phyloP scores from a whole-genome alignment of 306 rosid species.

The Gastrolobium bilobum region DNA sequence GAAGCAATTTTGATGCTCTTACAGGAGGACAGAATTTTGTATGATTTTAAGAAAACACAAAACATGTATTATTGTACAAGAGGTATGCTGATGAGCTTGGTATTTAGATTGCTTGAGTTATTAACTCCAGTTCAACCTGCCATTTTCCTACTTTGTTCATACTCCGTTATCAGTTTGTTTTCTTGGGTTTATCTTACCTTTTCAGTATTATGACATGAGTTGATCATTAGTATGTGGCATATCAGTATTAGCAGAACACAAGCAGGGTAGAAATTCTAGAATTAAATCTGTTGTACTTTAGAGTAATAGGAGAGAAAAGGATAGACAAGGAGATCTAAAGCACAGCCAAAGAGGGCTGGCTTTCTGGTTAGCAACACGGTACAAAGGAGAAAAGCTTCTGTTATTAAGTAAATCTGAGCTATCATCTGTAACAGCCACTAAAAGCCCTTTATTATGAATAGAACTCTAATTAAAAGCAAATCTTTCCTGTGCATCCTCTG shows the following conservation, averaged over 20 bases:
- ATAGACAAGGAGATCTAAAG: constrained; percentile 15
- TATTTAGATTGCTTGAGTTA: constrained; percentile 50
- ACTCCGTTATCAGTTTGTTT: constrained; percentile 36
- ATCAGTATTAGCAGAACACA: constrained; percentile 39
- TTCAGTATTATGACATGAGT: constrained; percentile 15
- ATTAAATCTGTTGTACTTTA: constrained; percentile 5
- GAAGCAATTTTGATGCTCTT: constrained; percentile 85
- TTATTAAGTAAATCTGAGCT: constrained; percentile 25
- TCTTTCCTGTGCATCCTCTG: not conserved
- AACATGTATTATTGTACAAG: constrained; percentile 65
- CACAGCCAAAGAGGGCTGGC: not conserved
- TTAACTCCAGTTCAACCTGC: constrained; percentile 40
- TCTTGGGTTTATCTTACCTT: constrained; percentile 39
- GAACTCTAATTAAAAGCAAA: not conserved
- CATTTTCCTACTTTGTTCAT: constrained; percentile 36
- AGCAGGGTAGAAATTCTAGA: constrained; percentile 14
- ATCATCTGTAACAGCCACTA: not conserved
- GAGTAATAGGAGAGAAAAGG: constrained; percentile 12
- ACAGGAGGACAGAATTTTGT: constrained; percentile 58
- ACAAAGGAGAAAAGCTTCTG: not conserved
- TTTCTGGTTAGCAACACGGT: constrained; percentile 22
- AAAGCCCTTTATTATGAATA: not conserved
- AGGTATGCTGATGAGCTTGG: constrained; percentile 55
- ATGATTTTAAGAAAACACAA: constrained; percentile 57
- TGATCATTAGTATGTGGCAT: constrained; percentile 34